Evolutionary conservation across 352 stramenopile species (phyloP).

Genomic region (Phytophthora multivora): DNA sequence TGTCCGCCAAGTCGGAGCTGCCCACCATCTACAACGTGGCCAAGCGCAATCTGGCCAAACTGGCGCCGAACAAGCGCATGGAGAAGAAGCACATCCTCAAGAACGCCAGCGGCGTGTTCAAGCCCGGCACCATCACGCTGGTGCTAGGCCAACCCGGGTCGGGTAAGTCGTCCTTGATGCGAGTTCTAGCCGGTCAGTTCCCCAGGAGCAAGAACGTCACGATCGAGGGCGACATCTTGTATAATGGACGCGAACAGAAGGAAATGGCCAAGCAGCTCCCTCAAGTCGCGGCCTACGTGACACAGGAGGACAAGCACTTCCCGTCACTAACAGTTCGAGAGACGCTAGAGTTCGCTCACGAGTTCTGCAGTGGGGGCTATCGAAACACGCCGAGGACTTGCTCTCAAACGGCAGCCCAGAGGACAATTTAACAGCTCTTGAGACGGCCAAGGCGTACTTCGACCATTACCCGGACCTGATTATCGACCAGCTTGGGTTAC

Average conservation of each 20-base stretch:
- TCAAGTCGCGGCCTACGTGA: slow-evolving; percentile 38
- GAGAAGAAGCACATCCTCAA: slow-evolving; percentile 40
- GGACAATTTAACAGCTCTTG: slow-evolving; percentile 34
- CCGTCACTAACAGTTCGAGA: slow-evolving; percentile 32
- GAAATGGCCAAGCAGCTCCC: slow-evolving; percentile 22
- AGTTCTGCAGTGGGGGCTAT: slow-evolving; percentile 57
- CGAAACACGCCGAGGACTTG: slow-evolving; percentile 39
- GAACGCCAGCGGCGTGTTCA: slow-evolving; percentile 26
- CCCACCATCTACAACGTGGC: slow-evolving; percentile 44
- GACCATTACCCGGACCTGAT: slow-evolving; percentile 46
- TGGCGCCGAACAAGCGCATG: slow-evolving; percentile 38
- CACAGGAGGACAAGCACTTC: slow-evolving; percentile 35
- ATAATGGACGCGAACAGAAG: slow-evolving; percentile 26
- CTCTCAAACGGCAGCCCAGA: slow-evolving; percentile 40
- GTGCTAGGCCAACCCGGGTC: slow-evolving; percentile 35
- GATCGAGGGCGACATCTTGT: slow-evolving; percentile 30
- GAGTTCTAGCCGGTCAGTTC: slow-evolving; percentile 27
- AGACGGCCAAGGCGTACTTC: slow-evolving; percentile 29
- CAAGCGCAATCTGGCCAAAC: slow-evolving; percentile 27
- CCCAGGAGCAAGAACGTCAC: slow-evolving; percentile 21
- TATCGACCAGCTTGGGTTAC: slow-evolving; percentile 43
- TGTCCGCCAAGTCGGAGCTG: slow-evolving; percentile 24
- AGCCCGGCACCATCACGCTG: slow-evolving; percentile 38
- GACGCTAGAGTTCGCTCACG: slow-evolving; percentile 62
- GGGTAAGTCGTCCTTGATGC: slow-evolving; percentile 32